These are phyloP conservation scores for Pyrus communis DNA, from an alignment of 306 rosid species.

Conservation along the genomic window DNA sequence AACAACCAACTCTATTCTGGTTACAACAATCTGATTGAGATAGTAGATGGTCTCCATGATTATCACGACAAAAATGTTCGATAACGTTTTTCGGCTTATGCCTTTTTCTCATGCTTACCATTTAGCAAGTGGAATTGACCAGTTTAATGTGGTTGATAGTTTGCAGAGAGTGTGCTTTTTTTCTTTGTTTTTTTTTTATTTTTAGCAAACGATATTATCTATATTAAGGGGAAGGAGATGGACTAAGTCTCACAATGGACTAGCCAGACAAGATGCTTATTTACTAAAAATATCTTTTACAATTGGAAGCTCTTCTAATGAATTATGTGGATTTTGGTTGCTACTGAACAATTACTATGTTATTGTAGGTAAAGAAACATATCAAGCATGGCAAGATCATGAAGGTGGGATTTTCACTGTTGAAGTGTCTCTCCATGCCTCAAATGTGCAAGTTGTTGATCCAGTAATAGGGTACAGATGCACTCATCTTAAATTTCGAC, in stretches of 20 bases:
- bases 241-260: too few relatives aligned
- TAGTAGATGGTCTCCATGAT: background rate
- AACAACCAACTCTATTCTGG: too few relatives aligned
- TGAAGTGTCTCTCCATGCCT: constrained; percentile 85
- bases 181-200: too few relatives aligned
- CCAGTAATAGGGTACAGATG: constrained; percentile 62
- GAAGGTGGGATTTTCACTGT: constrained; percentile 92
- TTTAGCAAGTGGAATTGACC: background rate
- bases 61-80: background rate
- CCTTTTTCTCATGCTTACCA: background rate
- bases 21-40: background rate
- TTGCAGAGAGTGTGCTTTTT: background rate
- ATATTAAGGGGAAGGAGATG: too few relatives aligned
- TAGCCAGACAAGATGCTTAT: background rate
- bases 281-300: background rate
- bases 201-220: too few relatives aligned
- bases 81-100: background rate
- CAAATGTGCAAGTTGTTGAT: constrained; percentile 82
- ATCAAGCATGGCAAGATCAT: constrained; percentile 88
- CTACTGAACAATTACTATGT: background rate
- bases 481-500: background rate
- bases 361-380: constrained; percentile 72
- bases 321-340: background rate
- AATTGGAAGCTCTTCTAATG: background rate
- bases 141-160: background rate